These are phyloP conservation scores for Xerocomus brunneocitrinus DNA, from an alignment of 768 basidiomycete species.

Conservation along the genomic window DNA sequence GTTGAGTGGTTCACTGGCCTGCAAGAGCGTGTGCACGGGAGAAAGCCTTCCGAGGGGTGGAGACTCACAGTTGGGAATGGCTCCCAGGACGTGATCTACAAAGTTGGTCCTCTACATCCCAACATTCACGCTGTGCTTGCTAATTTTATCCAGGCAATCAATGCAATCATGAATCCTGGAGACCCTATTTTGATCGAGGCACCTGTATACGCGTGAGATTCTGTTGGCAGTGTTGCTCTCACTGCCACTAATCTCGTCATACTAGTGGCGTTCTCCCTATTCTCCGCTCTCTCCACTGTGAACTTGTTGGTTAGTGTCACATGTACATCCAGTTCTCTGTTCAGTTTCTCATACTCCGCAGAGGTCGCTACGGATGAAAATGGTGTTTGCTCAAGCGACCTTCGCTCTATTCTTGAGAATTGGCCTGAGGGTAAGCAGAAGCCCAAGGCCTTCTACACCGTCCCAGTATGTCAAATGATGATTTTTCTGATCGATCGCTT, in stretches of 20 bases:
- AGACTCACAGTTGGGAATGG: conserved; percentile 72
- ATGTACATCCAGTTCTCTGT: neutral
- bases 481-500: conserved; percentile 6
- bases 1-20: conserved; percentile 66
- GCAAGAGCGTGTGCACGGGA: conserved; percentile 66
- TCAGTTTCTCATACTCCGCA: conserved; percentile 27
- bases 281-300: conserved; percentile 51
- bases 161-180: conserved; percentile 68
- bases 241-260: conserved; percentile 7
- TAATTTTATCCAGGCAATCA: conserved; percentile 50
- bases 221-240: conserved; percentile 10
- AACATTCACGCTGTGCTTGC: conserved; percentile 1
- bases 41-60: conserved; percentile 66
- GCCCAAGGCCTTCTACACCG: conserved; percentile 79
- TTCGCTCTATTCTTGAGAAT: conserved; percentile 61
- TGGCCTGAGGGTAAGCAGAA: conserved; percentile 72
- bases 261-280: conserved; percentile 63
- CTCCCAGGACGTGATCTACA: conserved; percentile 86
- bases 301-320: conserved; percentile 48
- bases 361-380: conserved; percentile 75
- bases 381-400: conserved; percentile 57
- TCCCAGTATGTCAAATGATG: conserved; percentile 47
- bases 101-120: conserved; percentile 42
- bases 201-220: conserved; percentile 67
- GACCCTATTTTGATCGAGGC: conserved; percentile 81